phyloP scores from a whole-genome alignment of 1,284 basidiomycete species.

The Leucoagaricus sp. region DNA sequence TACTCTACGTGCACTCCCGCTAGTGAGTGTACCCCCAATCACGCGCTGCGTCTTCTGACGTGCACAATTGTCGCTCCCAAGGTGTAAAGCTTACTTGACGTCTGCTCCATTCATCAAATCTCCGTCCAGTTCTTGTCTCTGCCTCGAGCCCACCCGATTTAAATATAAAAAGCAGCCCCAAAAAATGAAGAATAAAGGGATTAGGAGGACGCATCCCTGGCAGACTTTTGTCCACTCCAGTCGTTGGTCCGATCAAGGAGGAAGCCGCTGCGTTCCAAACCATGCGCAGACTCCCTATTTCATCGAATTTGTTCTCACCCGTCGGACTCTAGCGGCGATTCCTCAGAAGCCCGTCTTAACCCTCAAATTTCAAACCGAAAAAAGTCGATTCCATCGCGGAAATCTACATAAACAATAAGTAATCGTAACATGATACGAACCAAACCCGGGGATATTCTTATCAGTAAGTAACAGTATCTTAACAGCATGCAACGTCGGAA shows the following conservation, averaged over 20 bases:
- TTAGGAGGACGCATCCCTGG: neutral
- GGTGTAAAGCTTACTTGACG: conserved; percentile 5
- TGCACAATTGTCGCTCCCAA: neutral
- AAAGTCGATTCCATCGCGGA: neutral
- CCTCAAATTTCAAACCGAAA: neutral
- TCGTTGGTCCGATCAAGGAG: conserved; percentile 11
- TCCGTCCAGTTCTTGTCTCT: neutral
- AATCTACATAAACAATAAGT: neutral
- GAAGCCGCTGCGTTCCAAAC: neutral
- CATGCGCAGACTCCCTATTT: neutral
- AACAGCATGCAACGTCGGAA: neutral
- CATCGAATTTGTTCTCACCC: conserved; percentile 3
- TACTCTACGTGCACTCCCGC: too few relatives aligned
- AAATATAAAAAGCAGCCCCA: too few relatives aligned
- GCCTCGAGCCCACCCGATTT: too few relatives aligned
- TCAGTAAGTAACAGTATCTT: neutral
- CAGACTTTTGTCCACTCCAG: neutral
- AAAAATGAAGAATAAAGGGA: neutral
- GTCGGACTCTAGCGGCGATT: neutral
- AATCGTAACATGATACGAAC: neutral
- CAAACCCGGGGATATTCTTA: neutral
- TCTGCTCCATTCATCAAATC: neutral
- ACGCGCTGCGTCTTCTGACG: neutral
- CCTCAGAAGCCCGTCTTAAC: neutral
- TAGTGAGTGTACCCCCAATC: too few relatives aligned